These are phyloP conservation scores for Aspergillus spinulosporus DNA, from an alignment of 2,329 filamentous ascomycete genomes.

Conservation along the genomic window DNA sequence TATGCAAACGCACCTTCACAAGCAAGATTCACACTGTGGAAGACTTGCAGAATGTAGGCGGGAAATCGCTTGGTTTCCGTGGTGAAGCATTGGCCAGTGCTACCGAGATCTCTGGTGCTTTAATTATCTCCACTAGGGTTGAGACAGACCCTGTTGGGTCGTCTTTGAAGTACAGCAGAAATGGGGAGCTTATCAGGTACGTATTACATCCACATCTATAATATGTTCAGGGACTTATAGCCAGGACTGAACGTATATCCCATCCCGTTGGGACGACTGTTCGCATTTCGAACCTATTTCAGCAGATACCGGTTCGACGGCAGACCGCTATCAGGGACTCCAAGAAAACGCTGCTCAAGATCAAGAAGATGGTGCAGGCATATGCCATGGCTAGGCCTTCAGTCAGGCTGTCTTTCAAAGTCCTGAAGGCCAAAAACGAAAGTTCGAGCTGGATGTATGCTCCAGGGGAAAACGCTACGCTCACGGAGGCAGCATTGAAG, in stretches of 20 bases:
- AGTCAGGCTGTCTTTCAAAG: conserved; percentile 57
- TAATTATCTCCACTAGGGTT: conserved; percentile 58
- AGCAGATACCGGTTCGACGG: conserved; percentile 59
- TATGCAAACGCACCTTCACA: conserved; percentile 61
- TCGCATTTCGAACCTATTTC: conserved; percentile 57
- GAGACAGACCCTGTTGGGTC: conserved; percentile 58
- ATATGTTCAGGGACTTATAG: conserved; percentile 2
- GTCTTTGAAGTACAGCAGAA: conserved; percentile 51
- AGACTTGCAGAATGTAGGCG: conserved; percentile 57
- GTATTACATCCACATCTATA: background rate
- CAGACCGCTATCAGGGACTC: conserved; percentile 55
- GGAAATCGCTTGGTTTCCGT: conserved; percentile 62
- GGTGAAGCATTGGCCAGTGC: conserved; percentile 65
- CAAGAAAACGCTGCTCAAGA: conserved; percentile 50
- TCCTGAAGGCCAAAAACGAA: conserved; percentile 61
- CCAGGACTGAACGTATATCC: conserved; percentile 46
- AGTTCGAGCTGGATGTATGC: conserved; percentile 62
- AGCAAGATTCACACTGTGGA: conserved; percentile 62
- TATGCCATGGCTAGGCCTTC: conserved; percentile 61
- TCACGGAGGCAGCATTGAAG: conserved; percentile 58
- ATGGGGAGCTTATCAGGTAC: conserved; percentile 52
- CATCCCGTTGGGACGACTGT: conserved; percentile 63
- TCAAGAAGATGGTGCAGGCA: conserved; percentile 56
- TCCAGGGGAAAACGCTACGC: conserved; percentile 49
- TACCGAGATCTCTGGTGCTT: conserved; percentile 56